Base-by-base conservation (phyloP, 148 eudicot genomes). In the Rhododendron henanense region DNA sequence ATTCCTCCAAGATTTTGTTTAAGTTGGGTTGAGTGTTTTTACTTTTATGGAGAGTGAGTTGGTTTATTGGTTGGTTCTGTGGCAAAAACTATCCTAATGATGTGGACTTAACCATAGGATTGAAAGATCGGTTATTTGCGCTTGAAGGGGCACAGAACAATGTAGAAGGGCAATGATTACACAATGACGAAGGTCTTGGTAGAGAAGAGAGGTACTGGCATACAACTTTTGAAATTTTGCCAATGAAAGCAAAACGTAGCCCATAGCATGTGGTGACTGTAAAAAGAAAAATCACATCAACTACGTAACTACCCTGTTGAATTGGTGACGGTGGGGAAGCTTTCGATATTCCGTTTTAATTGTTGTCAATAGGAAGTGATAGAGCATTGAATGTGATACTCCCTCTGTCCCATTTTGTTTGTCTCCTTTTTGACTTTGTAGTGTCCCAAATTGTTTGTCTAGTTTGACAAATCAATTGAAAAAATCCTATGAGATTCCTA, bases 161-260 rank as follows among this genome's bases (percentile, higher is more conserved):
- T 87, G 83, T 87, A 87, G 92, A 91, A 85, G 90, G 79, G 76
- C 35, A 83, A 84, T 83, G 85, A 84, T 78, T 90, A 75, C 78
- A 89, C 76, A 75, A 87, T 85, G 75, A 81, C 83, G 86, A 82
- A 87, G 90, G 88, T 87, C 84, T 88, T 84, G 85, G 65, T 75
- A 92, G 99, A 90, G 97, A 94, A 91, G 93, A 93, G 80, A 93
- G 89, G 88, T 92, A 93, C 88, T 96, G 99, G 99, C 98, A 96
- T 88, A 90, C 98, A 85, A 93, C 94, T 85, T 95, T 96, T 82
- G 87, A 85, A 85, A 91, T 87, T 86, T 84, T 96, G 88, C 90
- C 76, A 85, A 88, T 95, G 81, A 92, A 92, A 88, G 97, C 97
- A 44, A 93, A 93, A 81, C 93, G 94, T 90, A 88, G 85, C 85